These are phyloP conservation scores for Cyanidium caldarium DNA, from an alignment of 23 red algal genomes.

Conservation along the genomic window DNA sequence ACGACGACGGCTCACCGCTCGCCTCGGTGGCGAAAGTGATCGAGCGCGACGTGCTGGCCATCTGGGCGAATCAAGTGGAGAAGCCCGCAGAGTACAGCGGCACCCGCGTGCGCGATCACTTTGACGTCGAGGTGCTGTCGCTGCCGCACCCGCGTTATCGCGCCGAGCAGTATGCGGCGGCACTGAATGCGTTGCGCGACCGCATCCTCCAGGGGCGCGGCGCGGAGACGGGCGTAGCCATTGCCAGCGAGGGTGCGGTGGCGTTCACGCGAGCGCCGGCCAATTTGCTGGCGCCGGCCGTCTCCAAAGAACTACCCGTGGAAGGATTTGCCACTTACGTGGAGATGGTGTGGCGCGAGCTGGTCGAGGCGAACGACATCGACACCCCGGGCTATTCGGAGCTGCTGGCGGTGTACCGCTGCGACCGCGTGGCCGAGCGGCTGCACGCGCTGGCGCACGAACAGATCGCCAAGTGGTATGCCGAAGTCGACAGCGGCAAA, in stretches of 20 bases:
- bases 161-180: slow-evolving; percentile 36
- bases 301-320: slow-evolving; percentile 45
- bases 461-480: slow-evolving; percentile 49
- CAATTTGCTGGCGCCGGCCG: slow-evolving; percentile 26
- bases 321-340: slow-evolving; percentile 71
- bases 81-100: slow-evolving; percentile 24
- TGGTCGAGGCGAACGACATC: slow-evolving; percentile 30
- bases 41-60: slow-evolving; percentile 32
- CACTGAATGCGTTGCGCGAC: slow-evolving; percentile 18
- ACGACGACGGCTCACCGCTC: slow-evolving; percentile 70
- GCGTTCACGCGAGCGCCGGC: no score
- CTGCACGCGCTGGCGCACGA: slow-evolving; percentile 31
- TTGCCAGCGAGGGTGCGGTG: slow-evolving; percentile 15
- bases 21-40: slow-evolving; percentile 31
- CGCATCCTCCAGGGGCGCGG: slow-evolving; percentile 26
- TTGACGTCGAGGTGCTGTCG: slow-evolving; percentile 65
- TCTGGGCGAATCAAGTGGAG: slow-evolving; percentile 43
- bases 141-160: slow-evolving; percentile 70
- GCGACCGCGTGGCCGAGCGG: slow-evolving; percentile 50
- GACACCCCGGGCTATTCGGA: slow-evolving; percentile 44
- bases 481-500: slow-evolving; percentile 59
- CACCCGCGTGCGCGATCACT: slow-evolving; percentile 27
- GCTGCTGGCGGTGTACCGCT: slow-evolving; percentile 65
- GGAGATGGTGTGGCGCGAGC: slow-evolving; percentile 63
- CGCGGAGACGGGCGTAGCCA: background rate